Evolutionary conservation across 2,329 filamentous ascomycete genomes (phyloP).

Genomic region (Calcarisporium arbuscula): DNA sequence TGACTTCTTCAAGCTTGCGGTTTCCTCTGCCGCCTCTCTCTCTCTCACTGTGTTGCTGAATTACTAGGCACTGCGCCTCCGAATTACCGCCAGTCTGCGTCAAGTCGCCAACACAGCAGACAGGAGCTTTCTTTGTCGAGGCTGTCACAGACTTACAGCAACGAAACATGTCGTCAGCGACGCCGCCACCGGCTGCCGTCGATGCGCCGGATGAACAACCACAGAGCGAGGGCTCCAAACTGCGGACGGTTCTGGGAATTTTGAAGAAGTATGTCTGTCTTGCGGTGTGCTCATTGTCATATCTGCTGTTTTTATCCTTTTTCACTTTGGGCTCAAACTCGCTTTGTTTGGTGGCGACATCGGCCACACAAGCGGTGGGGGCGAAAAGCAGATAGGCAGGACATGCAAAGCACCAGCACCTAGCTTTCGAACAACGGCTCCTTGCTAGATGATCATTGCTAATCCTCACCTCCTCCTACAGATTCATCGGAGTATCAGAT

Average conservation of each 20-base stretch:
- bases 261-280: slow-evolving; percentile 66
- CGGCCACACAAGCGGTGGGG: too few species aligned
- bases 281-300: too few species aligned
- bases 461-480: slow-evolving; percentile 31
- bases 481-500: slow-evolving; percentile 93
- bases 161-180: slow-evolving; percentile 30
- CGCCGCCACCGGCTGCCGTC: slow-evolving; percentile 23
- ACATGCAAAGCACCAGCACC: slow-evolving; percentile 9
- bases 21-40: too few species aligned
- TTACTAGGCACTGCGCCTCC: too few species aligned
- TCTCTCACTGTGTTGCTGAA: too few species aligned
- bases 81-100: too few species aligned
- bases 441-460: slow-evolving; percentile 16
- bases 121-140: neutral
- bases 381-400: slow-evolving; percentile 3
- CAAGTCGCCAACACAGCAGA: too few species aligned
- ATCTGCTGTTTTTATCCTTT: too few species aligned
- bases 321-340: too few species aligned
- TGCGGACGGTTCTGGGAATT: slow-evolving; percentile 83
- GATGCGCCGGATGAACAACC: slow-evolving; percentile 36
- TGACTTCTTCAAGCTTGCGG: too few species aligned
- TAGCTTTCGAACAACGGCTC: slow-evolving; percentile 7
- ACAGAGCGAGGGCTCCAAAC: slow-evolving; percentile 76
- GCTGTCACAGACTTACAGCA: too few species aligned
- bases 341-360: too few species aligned